Evolutionary conservation across 2,329 filamentous ascomycete species (phyloP).

Genomic region (Emergomyces pasteurianus): DNA sequence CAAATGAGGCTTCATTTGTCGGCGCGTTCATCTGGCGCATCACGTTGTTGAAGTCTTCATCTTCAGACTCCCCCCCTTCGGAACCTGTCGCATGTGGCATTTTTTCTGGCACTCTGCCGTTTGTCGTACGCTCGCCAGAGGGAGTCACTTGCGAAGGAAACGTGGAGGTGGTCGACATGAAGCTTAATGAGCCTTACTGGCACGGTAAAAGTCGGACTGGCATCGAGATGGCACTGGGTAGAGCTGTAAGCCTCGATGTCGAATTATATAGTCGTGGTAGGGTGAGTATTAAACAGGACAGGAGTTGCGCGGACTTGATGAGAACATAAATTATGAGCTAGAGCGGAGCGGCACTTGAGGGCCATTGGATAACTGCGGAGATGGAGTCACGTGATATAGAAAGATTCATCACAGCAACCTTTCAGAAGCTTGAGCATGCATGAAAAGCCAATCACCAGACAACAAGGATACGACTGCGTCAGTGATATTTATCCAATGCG

Average conservation of each 20-base stretch:
- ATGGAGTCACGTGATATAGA: background rate
- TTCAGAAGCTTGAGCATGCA: too few species aligned
- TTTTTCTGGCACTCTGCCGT: constrained; percentile 5
- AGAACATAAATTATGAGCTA: background rate
- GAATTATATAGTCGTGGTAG: background rate
- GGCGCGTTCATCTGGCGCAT: constrained; percentile 32
- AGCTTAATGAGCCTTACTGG: background rate
- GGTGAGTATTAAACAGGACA: background rate
- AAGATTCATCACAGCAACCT: too few species aligned
- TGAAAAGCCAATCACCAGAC: too few species aligned
- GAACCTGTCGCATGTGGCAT: constrained; percentile 31
- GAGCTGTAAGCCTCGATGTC: background rate
- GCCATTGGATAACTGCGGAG: too few species aligned
- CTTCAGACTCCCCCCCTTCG: constrained; percentile 19
- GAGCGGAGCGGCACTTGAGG: too few species aligned
- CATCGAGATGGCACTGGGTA: background rate
- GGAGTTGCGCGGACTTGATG: background rate
- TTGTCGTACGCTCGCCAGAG: background rate
- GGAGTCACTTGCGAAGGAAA: background rate
- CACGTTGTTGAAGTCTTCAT: constrained; percentile 30
- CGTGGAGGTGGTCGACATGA: background rate
- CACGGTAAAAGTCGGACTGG: background rate
- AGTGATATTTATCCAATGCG: background rate
- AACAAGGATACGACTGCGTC: background rate
- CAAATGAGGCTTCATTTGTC: constrained; percentile 22